phyloP scores from a whole-genome alignment of 257 asterid genomes.

The Solanum megistacrolobum region DNA sequence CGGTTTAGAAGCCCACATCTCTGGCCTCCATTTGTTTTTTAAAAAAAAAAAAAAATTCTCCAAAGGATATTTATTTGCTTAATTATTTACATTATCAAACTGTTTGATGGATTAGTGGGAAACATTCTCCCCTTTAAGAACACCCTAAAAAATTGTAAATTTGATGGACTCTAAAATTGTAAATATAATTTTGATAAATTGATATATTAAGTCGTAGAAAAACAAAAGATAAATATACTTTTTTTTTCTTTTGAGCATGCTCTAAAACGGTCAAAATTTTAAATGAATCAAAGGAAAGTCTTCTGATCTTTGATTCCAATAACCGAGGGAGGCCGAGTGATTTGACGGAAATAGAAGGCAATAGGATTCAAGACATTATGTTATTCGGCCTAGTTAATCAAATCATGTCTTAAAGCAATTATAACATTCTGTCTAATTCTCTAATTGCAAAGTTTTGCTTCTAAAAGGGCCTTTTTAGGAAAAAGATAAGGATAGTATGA shows the following conservation, averaged over 20 bases:
- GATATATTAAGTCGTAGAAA: not conserved
- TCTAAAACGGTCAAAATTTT: too few relatives aligned
- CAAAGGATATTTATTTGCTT: not conserved
- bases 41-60: accelerated
- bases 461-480: too few relatives aligned
- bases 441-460: not conserved
- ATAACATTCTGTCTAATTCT: not conserved
- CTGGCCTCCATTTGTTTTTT: constrained; percentile 16
- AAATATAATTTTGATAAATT: too few relatives aligned
- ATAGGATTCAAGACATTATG: not conserved
- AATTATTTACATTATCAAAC: constrained; percentile 16
- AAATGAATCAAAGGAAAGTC: not conserved
- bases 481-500: too few relatives aligned
- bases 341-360: not conserved
- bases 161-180: too few relatives aligned
- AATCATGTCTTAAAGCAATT: not conserved
- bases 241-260: not conserved
- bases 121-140: too few relatives aligned
- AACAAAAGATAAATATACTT: too few relatives aligned
- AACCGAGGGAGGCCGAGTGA: too few relatives aligned
- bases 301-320: not conserved
- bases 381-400: not conserved
- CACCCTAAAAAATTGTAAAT: too few relatives aligned
- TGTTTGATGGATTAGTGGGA: constrained; percentile 6
- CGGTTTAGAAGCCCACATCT: not conserved